Evolutionary conservation across 2,329 filamentous ascomycete species (phyloP), one percentile per base, ranked within the genome.

Genomic region (Cercospora nicotianae): DNA sequence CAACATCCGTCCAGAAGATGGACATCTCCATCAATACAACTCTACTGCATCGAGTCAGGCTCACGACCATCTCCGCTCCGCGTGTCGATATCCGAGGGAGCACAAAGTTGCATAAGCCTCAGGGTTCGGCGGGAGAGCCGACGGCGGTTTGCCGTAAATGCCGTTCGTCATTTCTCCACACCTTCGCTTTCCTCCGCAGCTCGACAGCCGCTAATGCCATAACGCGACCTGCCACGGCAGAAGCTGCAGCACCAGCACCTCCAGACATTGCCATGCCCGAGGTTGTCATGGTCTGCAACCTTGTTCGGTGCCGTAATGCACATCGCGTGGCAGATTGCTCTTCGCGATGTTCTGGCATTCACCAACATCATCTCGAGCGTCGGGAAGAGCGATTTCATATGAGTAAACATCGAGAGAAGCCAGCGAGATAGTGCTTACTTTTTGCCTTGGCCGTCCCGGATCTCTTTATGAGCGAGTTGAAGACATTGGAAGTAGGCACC

Each of bases 251-350:
- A 13, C 7, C 31, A 31, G 10, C 31, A 36, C 26, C 31, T 33
- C 55, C 55, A 31, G 12, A 55, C 61, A 63, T 57, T 58, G 51
- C 62, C 33, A 63, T 64, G 68, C 68, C 68, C 68, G 68, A 70
- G 68, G 68, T 70, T 60, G 59, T 66, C 57, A 39, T 60, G 57
- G 31, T 61, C 23, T 8, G 57, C 20, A 30, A 20, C 30, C 59
- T 63, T 45, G 31, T 36, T 26, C 51, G 30, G 30, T 39, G 62
- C 62, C 51, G 48, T 51, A 28, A 61, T 51, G 65, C 30, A 60
- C 48, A 26, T 26, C 20, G 48, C 48, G 48, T 28, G 26, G 48
- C 23, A 55, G 9, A 26, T 55, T 7, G 48, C 48, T 30, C 23
- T 26, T 7, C 48, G n/a, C 23, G 23, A 55, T 55, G 48, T 55